Evolutionary conservation across 1,284 basidiomycete genomes (phyloP).

Genomic region (Ganoderma sinense): DNA sequence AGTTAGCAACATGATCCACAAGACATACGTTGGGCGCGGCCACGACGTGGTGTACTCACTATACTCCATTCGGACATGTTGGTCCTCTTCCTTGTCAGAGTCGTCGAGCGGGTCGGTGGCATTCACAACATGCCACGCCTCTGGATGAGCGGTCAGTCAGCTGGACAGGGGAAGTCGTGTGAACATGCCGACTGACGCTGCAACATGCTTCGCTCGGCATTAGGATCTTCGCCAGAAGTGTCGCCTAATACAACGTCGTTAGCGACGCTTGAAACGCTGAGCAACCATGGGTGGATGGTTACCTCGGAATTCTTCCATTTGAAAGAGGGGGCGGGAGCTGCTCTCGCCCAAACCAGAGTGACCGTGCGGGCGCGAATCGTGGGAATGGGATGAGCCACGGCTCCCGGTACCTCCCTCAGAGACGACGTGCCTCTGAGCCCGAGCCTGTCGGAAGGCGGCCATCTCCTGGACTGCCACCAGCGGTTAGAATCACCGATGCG

Average conservation of each 20-base stretch:
- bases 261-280: neutral
- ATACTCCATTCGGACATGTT: conserved; percentile 69
- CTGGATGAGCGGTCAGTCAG: conserved; percentile 44
- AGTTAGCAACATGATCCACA: neutral
- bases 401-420: conserved; percentile 38
- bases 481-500: conserved; percentile 10
- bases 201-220: conserved; percentile 38
- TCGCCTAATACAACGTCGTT: conserved; percentile 19
- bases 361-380: conserved; percentile 34
- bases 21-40: neutral
- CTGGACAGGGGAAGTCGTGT: conserved; percentile 6
- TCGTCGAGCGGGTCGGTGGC: conserved; percentile 71
- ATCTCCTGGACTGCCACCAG: conserved; percentile 32
- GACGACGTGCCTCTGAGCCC: conserved; percentile 32
- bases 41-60: conserved; percentile 48
- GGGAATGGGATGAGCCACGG: conserved; percentile 41
- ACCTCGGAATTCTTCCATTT: conserved; percentile 28
- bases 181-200: conserved; percentile 36
- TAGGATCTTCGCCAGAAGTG: conserved; percentile 28
- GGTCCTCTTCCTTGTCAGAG: conserved; percentile 77
- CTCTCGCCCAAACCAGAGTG: conserved; percentile 28
- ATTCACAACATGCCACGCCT: conserved; percentile 73
- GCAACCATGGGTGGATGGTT: neutral
- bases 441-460: conserved; percentile 36
- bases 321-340: conserved; percentile 30